These are phyloP conservation scores for Nicotiana tomentosiformis DNA, from an alignment of 257 asterid genomes.

Conservation along the genomic window DNA sequence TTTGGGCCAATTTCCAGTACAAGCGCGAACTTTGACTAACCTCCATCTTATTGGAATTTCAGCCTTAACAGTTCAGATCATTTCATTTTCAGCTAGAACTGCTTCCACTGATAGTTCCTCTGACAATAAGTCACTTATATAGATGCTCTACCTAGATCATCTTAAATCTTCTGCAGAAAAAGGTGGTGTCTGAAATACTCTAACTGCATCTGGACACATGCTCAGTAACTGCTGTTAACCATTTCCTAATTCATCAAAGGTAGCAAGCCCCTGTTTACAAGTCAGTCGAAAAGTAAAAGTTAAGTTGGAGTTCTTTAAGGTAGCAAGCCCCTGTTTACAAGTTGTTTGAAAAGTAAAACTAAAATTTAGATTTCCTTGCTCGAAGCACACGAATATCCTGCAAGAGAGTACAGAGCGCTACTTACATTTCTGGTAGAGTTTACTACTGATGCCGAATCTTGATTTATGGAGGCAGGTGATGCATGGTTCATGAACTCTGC, in stretches of 20 bases:
- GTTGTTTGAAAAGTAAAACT: background rate
- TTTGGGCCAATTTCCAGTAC: background rate
- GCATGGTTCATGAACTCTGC: constrained; percentile 91
- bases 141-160: background rate
- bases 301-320: constrained; percentile 1
- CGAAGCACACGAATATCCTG: background rate
- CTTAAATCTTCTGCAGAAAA: background rate
- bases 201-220: background rate
- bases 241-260: background rate
- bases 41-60: background rate
- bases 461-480: constrained; percentile 78
- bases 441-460: background rate
- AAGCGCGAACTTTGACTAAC: background rate
- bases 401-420: background rate
- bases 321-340: background rate
- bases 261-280: background rate
- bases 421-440: background rate
- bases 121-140: background rate
- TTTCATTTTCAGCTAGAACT: background rate
- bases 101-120: background rate
- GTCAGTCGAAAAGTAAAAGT: background rate
- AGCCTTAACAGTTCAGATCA: constrained; percentile 3
- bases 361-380: background rate
- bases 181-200: background rate
- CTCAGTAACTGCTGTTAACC: background rate